phyloP scores from a whole-genome alignment of 176 grass and related monocot species.

The Typha latifolia region DNA sequence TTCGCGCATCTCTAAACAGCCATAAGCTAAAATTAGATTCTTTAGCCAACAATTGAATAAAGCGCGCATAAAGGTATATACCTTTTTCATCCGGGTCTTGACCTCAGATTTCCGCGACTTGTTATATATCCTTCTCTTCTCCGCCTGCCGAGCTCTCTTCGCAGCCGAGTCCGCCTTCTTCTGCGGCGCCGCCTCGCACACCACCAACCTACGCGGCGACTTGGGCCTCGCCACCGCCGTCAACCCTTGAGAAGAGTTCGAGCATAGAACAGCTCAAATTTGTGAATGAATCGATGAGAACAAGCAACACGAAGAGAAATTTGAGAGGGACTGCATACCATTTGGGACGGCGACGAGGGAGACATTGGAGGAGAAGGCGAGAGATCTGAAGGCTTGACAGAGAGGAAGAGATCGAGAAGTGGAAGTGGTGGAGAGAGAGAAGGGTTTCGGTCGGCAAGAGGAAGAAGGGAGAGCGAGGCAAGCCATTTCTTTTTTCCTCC shows the following conservation, averaged over 20 bases:
- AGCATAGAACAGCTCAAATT: background rate
- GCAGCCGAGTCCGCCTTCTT: slow-evolving; percentile 36
- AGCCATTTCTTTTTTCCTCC: slow-evolving; percentile 3
- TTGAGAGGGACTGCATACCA: slow-evolving; percentile 10
- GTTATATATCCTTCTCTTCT: slow-evolving; percentile 31
- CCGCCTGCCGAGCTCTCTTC: slow-evolving; percentile 38
- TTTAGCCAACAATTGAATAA: background rate
- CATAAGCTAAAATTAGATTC: no score
- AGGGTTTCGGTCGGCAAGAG: slow-evolving; percentile 12
- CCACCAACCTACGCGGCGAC: slow-evolving; percentile 14
- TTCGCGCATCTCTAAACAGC: no score
- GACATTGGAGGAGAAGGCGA: slow-evolving; percentile 8
- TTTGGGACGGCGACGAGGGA: slow-evolving; percentile 14
- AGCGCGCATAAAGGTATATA: background rate
- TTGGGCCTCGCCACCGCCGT: slow-evolving; percentile 5
- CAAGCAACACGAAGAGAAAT: background rate
- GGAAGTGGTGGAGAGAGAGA: slow-evolving; percentile 14
- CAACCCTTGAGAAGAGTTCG: background rate
- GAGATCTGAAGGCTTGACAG: background rate
- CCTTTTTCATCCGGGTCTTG: slow-evolving; percentile 32
- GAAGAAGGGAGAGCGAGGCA: slow-evolving; percentile 18
- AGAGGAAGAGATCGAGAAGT: background rate
- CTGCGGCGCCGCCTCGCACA: slow-evolving; percentile 28
- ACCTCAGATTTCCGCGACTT: slow-evolving; percentile 45
- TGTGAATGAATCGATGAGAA: background rate